A percentile compares a stretch with the other conserved stretches of the same genome.
phyloP scores from a whole-genome alignment of 331 rosid species.

The Erythrophleum ivorense region DNA sequence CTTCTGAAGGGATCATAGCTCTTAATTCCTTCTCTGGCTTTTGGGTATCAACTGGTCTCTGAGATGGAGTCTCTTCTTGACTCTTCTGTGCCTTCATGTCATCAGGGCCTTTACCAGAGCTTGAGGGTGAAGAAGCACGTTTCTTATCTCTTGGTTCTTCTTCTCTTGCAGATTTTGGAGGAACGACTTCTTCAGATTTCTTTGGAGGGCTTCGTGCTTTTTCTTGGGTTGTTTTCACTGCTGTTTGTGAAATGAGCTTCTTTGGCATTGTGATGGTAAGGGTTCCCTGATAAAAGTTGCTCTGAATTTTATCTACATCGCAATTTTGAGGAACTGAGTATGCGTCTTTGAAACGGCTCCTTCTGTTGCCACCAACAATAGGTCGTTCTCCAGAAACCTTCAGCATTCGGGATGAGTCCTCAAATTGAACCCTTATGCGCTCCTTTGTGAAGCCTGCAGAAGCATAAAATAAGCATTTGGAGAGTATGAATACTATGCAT shows the following conservation, averaged over 20 bases:
- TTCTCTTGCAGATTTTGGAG: slow-evolving; percentile 34
- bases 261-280: slow-evolving; percentile 57
- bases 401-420: neutral
- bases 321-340: slow-evolving; percentile 47
- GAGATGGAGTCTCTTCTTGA: neutral
- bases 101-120: neutral
- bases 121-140: slow-evolving; percentile 27
- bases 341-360: slow-evolving; percentile 45
- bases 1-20: neutral
- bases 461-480: neutral
- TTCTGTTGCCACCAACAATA: slow-evolving; percentile 3
- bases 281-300: slow-evolving; percentile 39
- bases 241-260: slow-evolving; percentile 26
- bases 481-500: no score
- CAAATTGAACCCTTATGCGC: slow-evolving; percentile 34
- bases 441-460: slow-evolving; percentile 52
- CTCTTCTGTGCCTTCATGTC: slow-evolving; percentile 26
- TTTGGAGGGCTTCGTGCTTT: slow-evolving; percentile 18
- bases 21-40: neutral
- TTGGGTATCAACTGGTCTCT: neutral
- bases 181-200: neutral
- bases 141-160: slow-evolving; percentile 34
- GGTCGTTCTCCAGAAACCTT: slow-evolving; percentile 56
- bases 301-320: slow-evolving; percentile 36
- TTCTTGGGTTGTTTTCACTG: slow-evolving; percentile 29